Base-by-base conservation (phyloP, 139 green algal genomes). In the Chlamydomonas schloesseri region DNA sequence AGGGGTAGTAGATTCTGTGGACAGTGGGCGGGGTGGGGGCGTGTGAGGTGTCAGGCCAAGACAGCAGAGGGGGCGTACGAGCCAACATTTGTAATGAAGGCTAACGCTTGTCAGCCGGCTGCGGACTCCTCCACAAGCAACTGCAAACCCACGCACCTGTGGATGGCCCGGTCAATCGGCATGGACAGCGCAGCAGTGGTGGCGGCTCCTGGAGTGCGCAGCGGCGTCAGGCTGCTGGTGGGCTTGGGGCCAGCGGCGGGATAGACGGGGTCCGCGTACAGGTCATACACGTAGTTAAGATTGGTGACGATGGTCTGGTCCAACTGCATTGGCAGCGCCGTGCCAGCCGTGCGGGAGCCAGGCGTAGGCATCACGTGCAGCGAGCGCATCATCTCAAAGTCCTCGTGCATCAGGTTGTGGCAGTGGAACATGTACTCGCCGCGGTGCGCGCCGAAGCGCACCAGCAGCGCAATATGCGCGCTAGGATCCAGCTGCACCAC, bases 351-450 rank as follows among this genome's bases (percentile, higher is more conserved):
- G 11, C 47, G 26, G 24, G 42, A 29, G 10, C 20, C 72, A 17
- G 13, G 3, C 1, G 46, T 62, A 10, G 34, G 28, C 8, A 29
- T 53, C 28, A 78, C 46, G 14, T 53, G 46, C 42, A 78, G 64
- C 2, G 72, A 78, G 46, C 72, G 72, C 72, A 78, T 78, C 72
- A 78, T 78, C 72, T 65, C 72, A 13, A 73, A 73, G 21, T 73
- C 67, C 67, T 50, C 73, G 14, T 81, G 73, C 50, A 81, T 24
- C 28, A 81, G 50, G 47, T 81, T 81, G 73, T 81, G 73, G 73
- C 73, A 81, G 73, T 81, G 73, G 73, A 81, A 81, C 73, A 81
- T 81, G 50, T 81, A 81, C 18, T 81, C 50, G 29, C 73, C 73
- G 29, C 50, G 47, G 73, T 81, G 73, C 2, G 73, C 42, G 0